These are phyloP conservation scores for Aspergillus affinis DNA, from an alignment of 495 filamentous ascomycete genomes.

Conservation along the genomic window DNA sequence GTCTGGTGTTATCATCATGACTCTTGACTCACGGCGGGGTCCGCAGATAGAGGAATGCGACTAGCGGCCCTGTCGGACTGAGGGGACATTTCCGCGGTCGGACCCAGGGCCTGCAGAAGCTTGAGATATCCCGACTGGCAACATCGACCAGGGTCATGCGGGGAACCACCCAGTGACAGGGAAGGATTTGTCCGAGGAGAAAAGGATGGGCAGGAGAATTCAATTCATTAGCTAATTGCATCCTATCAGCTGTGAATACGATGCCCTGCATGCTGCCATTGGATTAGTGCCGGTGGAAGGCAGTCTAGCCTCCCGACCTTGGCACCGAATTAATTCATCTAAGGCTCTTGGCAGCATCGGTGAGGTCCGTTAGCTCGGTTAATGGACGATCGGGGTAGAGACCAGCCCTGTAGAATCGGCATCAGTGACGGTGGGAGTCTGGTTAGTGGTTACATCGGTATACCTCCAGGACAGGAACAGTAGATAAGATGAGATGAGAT, in stretches of 20 bases:
- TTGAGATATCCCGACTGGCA: neutral
- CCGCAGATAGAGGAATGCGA: neutral
- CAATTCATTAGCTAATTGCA: neutral
- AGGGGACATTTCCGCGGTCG: neutral
- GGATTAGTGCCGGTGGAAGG: too few relatives aligned
- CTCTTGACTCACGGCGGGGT: conserved; percentile 12
- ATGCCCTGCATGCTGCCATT: too few relatives aligned
- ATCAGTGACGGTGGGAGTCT: too few relatives aligned
- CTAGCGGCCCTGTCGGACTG: neutral
- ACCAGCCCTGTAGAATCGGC: too few relatives aligned
- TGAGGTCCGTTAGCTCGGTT: neutral
- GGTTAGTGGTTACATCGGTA: too few relatives aligned
- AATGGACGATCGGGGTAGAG: too few relatives aligned
- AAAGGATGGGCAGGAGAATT: neutral
- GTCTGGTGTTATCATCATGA: conserved; percentile 12
- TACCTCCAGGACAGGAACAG: too few relatives aligned
- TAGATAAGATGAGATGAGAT: too few relatives aligned
- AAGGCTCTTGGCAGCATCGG: neutral
- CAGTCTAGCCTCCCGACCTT: neutral
- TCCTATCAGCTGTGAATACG: neutral
- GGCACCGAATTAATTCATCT: too few relatives aligned
- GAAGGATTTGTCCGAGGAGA: neutral
- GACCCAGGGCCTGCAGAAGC: neutral
- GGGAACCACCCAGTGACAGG: neutral
- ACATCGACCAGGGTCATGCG: neutral